phyloP scores from a whole-genome alignment of 805 yeast species.

The Saccharomycopsis sp. region DNA sequence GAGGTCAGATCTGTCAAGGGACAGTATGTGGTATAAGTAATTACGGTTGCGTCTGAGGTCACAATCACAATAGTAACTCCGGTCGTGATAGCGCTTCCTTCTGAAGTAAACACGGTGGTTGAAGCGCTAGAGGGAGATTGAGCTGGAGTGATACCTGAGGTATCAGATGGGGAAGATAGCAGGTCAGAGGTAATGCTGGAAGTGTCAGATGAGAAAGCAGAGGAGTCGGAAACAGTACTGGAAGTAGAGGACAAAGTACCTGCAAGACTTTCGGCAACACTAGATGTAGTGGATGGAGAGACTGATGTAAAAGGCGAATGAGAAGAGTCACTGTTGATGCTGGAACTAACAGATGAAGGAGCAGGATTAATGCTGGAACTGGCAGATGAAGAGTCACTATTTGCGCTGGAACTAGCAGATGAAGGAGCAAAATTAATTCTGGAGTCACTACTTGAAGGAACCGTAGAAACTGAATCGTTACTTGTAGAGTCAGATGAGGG shows the following conservation, averaged over 20 bases:
- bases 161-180: not conserved
- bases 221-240: not conserved
- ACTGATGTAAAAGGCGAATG: too few relatives aligned
- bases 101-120: conserved; percentile 24
- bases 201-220: not conserved
- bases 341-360: not conserved
- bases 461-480: not conserved
- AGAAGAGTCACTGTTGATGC: too few relatives aligned
- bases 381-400: not conserved
- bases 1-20: conserved; percentile 21
- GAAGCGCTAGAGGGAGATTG: conserved; percentile 26
- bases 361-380: not conserved
- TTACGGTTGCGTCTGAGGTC: conserved; percentile 21
- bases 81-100: conserved; percentile 22
- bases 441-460: too few relatives aligned
- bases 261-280: not conserved
- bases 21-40: conserved; percentile 25
- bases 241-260: not conserved
- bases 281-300: conserved; percentile 3
- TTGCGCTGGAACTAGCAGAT: not conserved
- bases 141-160: conserved; percentile 18
- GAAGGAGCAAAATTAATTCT: too few relatives aligned
- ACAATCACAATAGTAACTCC: conserved; percentile 23
- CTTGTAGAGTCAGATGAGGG: not conserved
- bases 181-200: not conserved